A percentile compares a stretch with the other conserved stretches of the same genome.
These are phyloP conservation scores for Alternaria sp. DNA, from an alignment of 2,329 filamentous ascomycete genomes.

Conservation along the genomic window DNA sequence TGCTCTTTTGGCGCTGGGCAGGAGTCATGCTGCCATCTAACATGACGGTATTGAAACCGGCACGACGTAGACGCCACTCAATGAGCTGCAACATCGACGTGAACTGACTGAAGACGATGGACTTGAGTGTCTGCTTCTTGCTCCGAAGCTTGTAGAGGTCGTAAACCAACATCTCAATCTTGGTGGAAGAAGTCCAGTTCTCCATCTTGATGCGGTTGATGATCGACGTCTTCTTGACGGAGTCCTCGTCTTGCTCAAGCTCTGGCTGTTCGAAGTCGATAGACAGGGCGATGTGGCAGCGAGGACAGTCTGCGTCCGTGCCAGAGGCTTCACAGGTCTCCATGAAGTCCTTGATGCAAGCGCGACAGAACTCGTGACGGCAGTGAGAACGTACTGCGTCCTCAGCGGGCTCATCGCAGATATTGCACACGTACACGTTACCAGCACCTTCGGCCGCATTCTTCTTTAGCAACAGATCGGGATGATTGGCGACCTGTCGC, in stretches of 20 bases:
- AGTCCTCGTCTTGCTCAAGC: constrained; percentile 86
- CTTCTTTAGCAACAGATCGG: constrained; percentile 91
- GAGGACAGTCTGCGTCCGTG: constrained; percentile 75
- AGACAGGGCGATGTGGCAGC: constrained; percentile 85
- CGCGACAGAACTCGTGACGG: constrained; percentile 89
- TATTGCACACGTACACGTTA: constrained; percentile 88
- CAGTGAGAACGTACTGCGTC: constrained; percentile 92
- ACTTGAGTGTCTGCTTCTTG: constrained; percentile 92
- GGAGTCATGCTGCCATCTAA: constrained; percentile 97
- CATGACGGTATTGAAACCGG: constrained; percentile 98
- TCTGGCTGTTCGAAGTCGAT: constrained; percentile 96
- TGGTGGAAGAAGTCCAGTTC: constrained; percentile 97
- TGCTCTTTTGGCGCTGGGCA: constrained; percentile 87
- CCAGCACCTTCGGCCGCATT: constrained; percentile 78
- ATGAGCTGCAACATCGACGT: constrained; percentile 97
- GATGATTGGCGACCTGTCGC: constrained; percentile 96
- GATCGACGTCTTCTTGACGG: constrained; percentile 93
- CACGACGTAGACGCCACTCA: constrained; percentile 93
- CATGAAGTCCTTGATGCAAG: constrained; percentile 81
- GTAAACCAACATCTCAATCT: constrained; percentile 95
- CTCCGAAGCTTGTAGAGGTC: constrained; percentile 91
- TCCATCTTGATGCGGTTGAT: constrained; percentile 99
- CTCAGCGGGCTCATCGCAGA: constrained; percentile 95
- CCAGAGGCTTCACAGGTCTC: constrained; percentile 72
- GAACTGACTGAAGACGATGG: constrained; percentile 97